Evolutionary conservation across 495 filamentous ascomycete genomes (phyloP), one percentile per base, ranked within the genome.

Genomic region (Penicillium canescens): DNA sequence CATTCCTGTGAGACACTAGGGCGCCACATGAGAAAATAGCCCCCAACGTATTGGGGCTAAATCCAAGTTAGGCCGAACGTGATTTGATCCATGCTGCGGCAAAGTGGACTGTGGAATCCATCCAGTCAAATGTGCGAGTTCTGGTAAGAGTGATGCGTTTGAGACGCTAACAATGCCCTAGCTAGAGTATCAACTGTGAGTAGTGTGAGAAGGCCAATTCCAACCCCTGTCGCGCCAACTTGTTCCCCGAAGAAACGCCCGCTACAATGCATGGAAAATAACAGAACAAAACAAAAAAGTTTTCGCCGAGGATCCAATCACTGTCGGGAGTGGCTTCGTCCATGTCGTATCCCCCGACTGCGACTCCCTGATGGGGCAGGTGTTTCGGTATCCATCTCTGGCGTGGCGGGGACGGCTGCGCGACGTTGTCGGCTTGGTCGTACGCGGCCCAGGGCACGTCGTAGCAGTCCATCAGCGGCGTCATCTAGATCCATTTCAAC

Each of bases 401-500:
- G 54, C 20, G 60, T 66, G 9, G 41, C 41, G 2, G 61, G 60
- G 31, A 21, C 56, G 16, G 53, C 45, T 14, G 41, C 51, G 37
- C 59, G 67, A 42, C 59, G 58, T 24, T 56, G 54, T 28, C 65
- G 67, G 9, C 58, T 62, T 3, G 65, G 65, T 14, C 70, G 69
- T 11, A 75, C 69, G 9, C 64, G 72, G 23, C 61, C 61, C 33
- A 78, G 54, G 0, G 74, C 71, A 11, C 70, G 64, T 4, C 65
- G 63, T 0, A 78, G 49, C 0, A 78, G 52, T 12, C 63, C 66
- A 23, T 77, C 68, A 7, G 75, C 75, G 46, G 76, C 69, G 1
- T 68, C 60, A 41, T 78, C 75, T 0, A 78, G 56, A 36, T 73
- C 73, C 68, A 72, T 73, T 39, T 75, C 75, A 6, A 74, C 62